phyloP scores from a whole-genome alignment of 129 eudicot genomes.

The Oenanthe sinensis region DNA sequence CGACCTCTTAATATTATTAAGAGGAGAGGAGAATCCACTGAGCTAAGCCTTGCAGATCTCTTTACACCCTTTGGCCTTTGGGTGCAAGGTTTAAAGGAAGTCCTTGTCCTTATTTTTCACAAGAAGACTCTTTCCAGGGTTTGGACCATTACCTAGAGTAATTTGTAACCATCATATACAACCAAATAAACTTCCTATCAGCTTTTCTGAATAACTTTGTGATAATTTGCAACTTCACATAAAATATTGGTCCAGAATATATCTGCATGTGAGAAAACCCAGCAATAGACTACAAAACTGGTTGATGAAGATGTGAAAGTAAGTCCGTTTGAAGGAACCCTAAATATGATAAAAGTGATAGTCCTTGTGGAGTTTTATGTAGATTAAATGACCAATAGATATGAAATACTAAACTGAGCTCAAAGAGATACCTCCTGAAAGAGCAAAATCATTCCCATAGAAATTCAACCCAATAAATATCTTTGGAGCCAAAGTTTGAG shows the following conservation, averaged over 20 bases:
- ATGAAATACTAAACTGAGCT: not conserved
- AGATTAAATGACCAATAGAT: not conserved
- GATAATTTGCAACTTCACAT: not conserved
- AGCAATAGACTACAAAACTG: not conserved
- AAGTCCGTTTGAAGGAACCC: not conserved
- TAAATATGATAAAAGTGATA: not conserved
- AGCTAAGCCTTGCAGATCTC: not conserved
- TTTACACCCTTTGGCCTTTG: not conserved
- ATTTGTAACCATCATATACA: not conserved
- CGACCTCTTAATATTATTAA: not conserved
- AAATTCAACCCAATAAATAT: constrained; percentile 84
- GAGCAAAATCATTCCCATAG: constrained; percentile 75
- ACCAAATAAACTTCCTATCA: not conserved
- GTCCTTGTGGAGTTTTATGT: not conserved
- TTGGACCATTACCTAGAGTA: not conserved
- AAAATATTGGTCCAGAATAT: not conserved
- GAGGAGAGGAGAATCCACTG: not conserved
- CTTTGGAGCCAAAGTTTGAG: constrained; percentile 42
- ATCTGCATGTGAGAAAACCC: not conserved
- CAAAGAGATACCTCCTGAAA: constrained; percentile 50
- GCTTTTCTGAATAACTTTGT: not conserved
- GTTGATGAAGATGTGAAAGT: not conserved
- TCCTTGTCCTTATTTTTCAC: not conserved
- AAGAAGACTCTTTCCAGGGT: too few relatives aligned
- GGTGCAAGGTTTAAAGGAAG: not conserved